Conservation (phyloP, 106 monocot genomes). For the Hemerocallis citrina region DNA sequence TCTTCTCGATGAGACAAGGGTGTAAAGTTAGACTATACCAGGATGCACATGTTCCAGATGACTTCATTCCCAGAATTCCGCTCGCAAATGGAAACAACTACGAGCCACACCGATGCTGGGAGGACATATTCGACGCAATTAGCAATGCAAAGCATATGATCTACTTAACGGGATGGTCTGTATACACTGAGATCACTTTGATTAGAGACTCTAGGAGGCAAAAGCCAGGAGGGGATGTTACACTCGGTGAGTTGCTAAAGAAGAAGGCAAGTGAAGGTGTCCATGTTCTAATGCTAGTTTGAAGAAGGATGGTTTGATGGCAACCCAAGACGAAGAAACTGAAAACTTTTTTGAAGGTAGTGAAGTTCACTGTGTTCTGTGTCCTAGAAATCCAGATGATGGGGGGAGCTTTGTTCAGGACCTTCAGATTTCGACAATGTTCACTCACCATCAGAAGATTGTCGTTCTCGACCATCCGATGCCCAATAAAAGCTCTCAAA, state of each 20-base stretch:
- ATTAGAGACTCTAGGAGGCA: constrained; percentile 48
- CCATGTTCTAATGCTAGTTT: constrained; percentile 63
- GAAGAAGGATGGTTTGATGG: constrained; percentile 63
- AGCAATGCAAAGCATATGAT: constrained; percentile 50
- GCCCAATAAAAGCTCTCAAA: constrained; percentile 25
- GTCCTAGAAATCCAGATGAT: constrained; percentile 67
- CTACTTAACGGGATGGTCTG: constrained; percentile 74
- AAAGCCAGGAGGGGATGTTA: constrained; percentile 37
- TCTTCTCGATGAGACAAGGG: constrained; percentile 56
- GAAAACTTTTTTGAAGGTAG: constrained; percentile 31
- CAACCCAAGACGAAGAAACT: constrained; percentile 75
- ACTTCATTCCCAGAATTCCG: constrained; percentile 46
- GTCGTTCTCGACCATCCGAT: constrained; percentile 53
- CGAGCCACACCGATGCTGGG: constrained; percentile 69
- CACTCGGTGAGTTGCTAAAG: constrained; percentile 66
- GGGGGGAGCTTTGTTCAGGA: constrained; percentile 58
- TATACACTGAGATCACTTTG: constrained; percentile 61
- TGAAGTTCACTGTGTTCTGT: constrained; percentile 64
- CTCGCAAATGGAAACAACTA: constrained; percentile 32
- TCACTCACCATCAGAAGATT: constrained; percentile 77
- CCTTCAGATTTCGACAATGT: constrained; percentile 56
- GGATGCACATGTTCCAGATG: constrained; percentile 60
- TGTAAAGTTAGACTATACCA: constrained; percentile 67
- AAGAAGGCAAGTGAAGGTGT: constrained; percentile 71
- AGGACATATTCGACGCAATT: constrained; percentile 74